Base-by-base conservation (phyloP, 352 stramenopile genomes). In the Phytophthora fragariaefolia region DNA sequence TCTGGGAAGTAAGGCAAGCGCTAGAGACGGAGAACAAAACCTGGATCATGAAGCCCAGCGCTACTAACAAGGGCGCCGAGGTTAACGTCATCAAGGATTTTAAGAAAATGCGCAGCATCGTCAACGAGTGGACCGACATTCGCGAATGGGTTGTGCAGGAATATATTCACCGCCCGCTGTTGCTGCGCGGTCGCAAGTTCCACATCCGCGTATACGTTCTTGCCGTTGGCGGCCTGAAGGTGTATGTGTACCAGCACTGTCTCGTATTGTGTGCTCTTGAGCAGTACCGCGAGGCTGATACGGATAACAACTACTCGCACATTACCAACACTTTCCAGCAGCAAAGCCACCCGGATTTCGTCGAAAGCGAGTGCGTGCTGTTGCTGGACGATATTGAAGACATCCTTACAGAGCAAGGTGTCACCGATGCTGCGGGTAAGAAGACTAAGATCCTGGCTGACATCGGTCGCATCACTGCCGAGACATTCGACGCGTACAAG, bases 301-400 rank as follows among this genome's bases (percentile, higher is more conserved):
- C 69, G 26, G 70, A 77, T 47, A 82, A 90, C 64, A 78, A 85
- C 36, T 87, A 83, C 54, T 82, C 82, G 17, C 85, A 93, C 71
- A 89, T 93, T 47, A 91, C 85, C 38, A 93, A 93, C 61, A 93
- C 85, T 54, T 88, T 83, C 59, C 85, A 91, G 65, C 85, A 93
- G 49, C 77, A 88, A 47, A 79, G 71, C 47, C 82, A 93, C 57
- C 79, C 82, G 1, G 69, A 84, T 46, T 93, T 90, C 61, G 75
- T 84, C 22, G 85, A 93, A 49, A 85, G 80, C 52, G 79, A 91
- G 23, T 91, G 85, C 52, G 80, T 93, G 4, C 48, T 90, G 32
- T 53, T 82, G 28, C 72, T 90, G 54, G 79, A 90, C 40, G 73
- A 88, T 30, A 67, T 91, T 23, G 75, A 87, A 54, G 53, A 74